Evolutionary conservation across 2,329 filamentous ascomycete species (phyloP), one percentile per base, ranked within the genome.

Genomic region (Plectosphaerella plurivora): DNA sequence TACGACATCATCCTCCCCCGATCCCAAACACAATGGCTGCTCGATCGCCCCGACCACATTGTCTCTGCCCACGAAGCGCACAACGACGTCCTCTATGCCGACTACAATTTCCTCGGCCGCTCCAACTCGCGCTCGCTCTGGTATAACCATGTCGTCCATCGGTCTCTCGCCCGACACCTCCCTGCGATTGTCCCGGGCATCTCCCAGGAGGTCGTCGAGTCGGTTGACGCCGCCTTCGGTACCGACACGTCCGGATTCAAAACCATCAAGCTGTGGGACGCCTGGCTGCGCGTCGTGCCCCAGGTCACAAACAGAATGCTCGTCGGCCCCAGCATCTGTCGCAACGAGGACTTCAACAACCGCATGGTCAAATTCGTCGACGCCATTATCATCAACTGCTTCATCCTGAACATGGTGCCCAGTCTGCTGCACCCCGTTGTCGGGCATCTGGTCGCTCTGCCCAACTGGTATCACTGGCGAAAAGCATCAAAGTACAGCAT

Each of bases 351-450:
- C 6, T 79, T 78, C 52, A 63, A 82, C 42, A 60, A 70, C n/a
- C 65, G 69, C 50, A 76, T 77, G 59, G 65, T 76, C 8, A 63
- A 64, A 24, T 83, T 82, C 54, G 76, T 78, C 33, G 71, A 76
- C 53, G 72, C 73, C 48, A 72, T 81, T 3, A 59, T 81, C 2
- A 60, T 74, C 45, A 73, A 74, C 53, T 68, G 68, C 53, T 66
- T 76, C 45, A 55, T 78, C 15, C 65, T 79, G n/a, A 68, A 67
- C 55, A 63, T 79, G 52, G 64, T 77, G 2, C 78, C 80, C 0
- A 65, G 65, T 8, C 63, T 75, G 2, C 60, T 83, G 3, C 75
- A 79, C 22, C 77, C 78, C 0, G 54, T 84, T 1, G 51, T 82
- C 5, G 75, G 77, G 10, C 70, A 65, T 3, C 57, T 81, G 1